phyloP scores from a whole-genome alignment of 1,284 basidiomycete genomes.

The Sanguinoderma infundibulare region DNA sequence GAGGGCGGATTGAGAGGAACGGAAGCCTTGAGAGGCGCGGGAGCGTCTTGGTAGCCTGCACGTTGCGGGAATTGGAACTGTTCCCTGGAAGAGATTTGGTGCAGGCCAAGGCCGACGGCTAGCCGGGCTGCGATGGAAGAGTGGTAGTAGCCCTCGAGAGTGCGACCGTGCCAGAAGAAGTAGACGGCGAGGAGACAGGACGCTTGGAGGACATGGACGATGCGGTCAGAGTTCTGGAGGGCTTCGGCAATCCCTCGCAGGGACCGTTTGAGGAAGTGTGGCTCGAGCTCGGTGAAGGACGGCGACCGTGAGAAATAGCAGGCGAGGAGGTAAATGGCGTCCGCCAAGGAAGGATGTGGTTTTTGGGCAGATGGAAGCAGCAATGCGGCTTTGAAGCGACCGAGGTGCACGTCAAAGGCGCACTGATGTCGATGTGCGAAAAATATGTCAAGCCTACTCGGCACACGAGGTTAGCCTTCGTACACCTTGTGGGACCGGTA shows the following conservation, averaged over 20 bases:
- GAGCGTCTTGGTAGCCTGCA: slow-evolving; percentile 20
- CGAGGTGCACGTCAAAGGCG: slow-evolving; percentile 56
- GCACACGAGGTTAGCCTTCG: slow-evolving; percentile 8
- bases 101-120: slow-evolving; percentile 55
- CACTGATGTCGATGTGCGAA: slow-evolving; percentile 61
- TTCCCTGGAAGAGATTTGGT: slow-evolving; percentile 48
- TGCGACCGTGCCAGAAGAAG: slow-evolving; percentile 58
- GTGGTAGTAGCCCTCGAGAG: slow-evolving; percentile 64
- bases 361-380: slow-evolving; percentile 35
- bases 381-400: slow-evolving; percentile 43
- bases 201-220: slow-evolving; percentile 62
- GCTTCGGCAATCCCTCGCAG: slow-evolving; percentile 53
- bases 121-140: slow-evolving; percentile 61
- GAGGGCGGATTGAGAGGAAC: slow-evolving; percentile 43
- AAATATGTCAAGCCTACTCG: slow-evolving; percentile 56
- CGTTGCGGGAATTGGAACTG: slow-evolving; percentile 32
- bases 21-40: slow-evolving; percentile 28
- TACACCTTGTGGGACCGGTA: slow-evolving; percentile 19
- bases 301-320: slow-evolving; percentile 55
- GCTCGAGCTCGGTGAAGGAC: slow-evolving; percentile 46
- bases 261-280: slow-evolving; percentile 51
- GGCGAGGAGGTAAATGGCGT: slow-evolving; percentile 62
- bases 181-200: slow-evolving; percentile 63
- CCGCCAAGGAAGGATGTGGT: slow-evolving; percentile 61
- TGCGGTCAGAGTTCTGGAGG: slow-evolving; percentile 54